Evolutionary conservation across 1,284 basidiomycete species (phyloP), one percentile per base, ranked within the genome.

Genomic region (Thelephora terrestris): DNA sequence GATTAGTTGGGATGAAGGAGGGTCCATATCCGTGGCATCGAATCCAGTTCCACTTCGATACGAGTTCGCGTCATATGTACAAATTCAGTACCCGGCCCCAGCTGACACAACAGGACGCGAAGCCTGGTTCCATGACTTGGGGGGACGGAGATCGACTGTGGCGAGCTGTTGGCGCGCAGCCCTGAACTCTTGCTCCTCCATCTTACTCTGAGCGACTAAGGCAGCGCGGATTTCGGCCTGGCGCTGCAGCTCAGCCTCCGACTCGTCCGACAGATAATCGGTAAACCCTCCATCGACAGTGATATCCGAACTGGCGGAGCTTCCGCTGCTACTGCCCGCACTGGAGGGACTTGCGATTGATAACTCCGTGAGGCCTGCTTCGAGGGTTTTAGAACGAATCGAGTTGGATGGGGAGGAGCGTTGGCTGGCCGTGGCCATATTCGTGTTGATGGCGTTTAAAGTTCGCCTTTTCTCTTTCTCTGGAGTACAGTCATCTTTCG

Each of bases 241-340:
- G 51, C 84, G 71, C 65, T 89, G 85, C 48, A 89, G 64, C 62
- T 89, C 85, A 38, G 79, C 85, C 57, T 89, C 85, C 14, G 84
- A 87, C 63, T 89, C 85, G 58, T 88, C 85, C 21, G 86, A 89
- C 25, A 89, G 65, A 62, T 89, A 89, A 60, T 89, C 85, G 7
- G 85, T 89, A 58, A 89, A 89, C 12, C 79, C 84, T 7, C 85
- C 86, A 57, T 88, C 85, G 10, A 84, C 86, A 14, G 81, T 86
- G 45, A 89, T 73, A 7, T 86, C 88, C 51, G 77, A 76, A 58
- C 84, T 83, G 7, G 80, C 81, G 48, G 77, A 78, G 36, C 75
- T 71, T 29, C 63, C 60, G 55, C 78, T 78, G 52, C 78, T 78
- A 45, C 74, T 74, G 56, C 66, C 68, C 2, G 72, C 69, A 55